A percentile compares a stretch with the other conserved stretches of the same genome.
phyloP scores from a whole-genome alignment of 2,329 filamentous ascomycete species.

The Colletotrichum liaoningense region DNA sequence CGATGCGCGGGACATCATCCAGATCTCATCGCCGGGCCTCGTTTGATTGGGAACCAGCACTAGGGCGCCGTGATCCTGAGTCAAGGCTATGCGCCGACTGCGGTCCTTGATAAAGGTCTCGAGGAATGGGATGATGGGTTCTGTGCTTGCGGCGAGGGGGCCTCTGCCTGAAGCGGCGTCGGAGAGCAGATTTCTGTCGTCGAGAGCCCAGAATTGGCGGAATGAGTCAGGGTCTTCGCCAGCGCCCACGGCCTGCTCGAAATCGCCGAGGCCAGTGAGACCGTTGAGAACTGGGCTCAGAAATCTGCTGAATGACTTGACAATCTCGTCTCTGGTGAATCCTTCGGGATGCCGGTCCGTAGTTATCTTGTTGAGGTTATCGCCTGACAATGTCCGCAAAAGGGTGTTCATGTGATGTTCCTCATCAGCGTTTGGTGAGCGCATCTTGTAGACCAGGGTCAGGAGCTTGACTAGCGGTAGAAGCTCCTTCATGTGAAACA shows the following conservation, averaged over 20 bases:
- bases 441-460: conserved; percentile 46
- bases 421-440: conserved; percentile 39
- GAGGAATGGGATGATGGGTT: conserved; percentile 40
- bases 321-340: conserved; percentile 41
- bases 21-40: conserved; percentile 32
- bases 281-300: conserved; percentile 48
- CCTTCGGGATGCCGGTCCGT: conserved; percentile 27
- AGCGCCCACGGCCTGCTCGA: conserved; percentile 46
- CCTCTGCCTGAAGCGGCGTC: conserved; percentile 45
- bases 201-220: conserved; percentile 48
- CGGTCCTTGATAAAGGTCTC: conserved; percentile 31
- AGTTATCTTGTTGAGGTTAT: conserved; percentile 29
- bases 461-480: conserved; percentile 48
- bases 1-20: conserved; percentile 25
- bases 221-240: conserved; percentile 47
- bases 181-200: conserved; percentile 46
- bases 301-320: conserved; percentile 45
- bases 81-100: conserved; percentile 29
- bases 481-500: conserved; percentile 45
- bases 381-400: conserved; percentile 41
- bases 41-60: conserved; percentile 28
- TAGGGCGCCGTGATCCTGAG: conserved; percentile 31
- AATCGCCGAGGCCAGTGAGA: conserved; percentile 47
- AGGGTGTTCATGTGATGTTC: conserved; percentile 48
- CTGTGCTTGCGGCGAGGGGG: conserved; percentile 38